Conservation (phyloP, 2,329 filamentous ascomycete genomes). For the Colletotrichum sansevieriae region DNA sequence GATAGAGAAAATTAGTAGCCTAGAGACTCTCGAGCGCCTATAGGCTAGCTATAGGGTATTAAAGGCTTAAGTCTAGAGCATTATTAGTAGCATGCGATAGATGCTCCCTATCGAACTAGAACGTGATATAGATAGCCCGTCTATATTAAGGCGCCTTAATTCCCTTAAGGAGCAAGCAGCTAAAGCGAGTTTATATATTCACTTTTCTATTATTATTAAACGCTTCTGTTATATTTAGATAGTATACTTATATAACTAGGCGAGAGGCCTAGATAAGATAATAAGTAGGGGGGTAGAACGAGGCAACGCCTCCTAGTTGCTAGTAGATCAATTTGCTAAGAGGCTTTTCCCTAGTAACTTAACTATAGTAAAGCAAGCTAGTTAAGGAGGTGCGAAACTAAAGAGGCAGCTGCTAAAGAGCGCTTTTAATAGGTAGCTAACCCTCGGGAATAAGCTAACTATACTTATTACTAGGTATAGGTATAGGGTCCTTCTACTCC, state of each 20-base stretch:
- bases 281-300: neutral
- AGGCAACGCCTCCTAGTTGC: neutral
- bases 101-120: neutral
- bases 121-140: neutral
- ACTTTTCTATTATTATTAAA: neutral
- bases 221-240: neutral
- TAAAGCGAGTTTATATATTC: neutral
- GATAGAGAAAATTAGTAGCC: neutral
- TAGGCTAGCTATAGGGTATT: neutral
- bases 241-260: neutral
- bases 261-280: neutral
- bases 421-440: neutral
- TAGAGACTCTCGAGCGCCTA: neutral
- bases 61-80: neutral
- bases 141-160: too few relatives aligned
- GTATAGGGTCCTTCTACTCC: neutral
- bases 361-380: neutral
- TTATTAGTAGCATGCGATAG: neutral
- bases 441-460: neutral
- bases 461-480: neutral
- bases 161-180: too few relatives aligned
- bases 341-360: neutral
- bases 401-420: neutral
- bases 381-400: neutral
- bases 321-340: neutral